These are phyloP conservation scores for Rhynchosporium secalis DNA, from an alignment of 2,329 filamentous ascomycete species.

Conservation along the genomic window DNA sequence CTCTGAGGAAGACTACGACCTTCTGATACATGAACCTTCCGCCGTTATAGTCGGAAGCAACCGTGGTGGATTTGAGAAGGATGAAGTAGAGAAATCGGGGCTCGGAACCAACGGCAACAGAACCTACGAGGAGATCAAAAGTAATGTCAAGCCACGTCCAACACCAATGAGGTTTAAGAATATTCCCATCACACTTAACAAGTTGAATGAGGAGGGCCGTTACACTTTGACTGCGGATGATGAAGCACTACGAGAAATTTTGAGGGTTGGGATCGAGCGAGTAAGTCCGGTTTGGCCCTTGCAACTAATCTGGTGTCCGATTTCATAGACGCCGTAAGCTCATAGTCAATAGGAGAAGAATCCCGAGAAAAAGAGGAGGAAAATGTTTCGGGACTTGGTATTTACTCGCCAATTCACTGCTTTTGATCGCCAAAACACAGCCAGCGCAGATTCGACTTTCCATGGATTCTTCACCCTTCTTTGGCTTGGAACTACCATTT, in stretches of 20 bases:
- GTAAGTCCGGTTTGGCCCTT: constrained; percentile 14
- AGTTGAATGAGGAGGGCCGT: constrained; percentile 33
- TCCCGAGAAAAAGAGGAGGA: constrained; percentile 32
- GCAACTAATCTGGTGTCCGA: neutral
- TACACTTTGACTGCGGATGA: constrained; percentile 38
- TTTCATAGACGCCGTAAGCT: neutral
- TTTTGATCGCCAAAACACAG: constrained; percentile 71
- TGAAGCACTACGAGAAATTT: constrained; percentile 33
- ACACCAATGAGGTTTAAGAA: constrained; percentile 29
- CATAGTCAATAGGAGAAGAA: constrained; percentile 29
- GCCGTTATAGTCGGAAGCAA: constrained; percentile 38
- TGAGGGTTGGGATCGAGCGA: constrained; percentile 33
- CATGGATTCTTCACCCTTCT: constrained; percentile 80
- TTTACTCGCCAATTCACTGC: constrained; percentile 73
- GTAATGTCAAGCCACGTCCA: constrained; percentile 18
- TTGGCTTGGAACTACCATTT: constrained; percentile 68
- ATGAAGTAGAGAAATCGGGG: constrained; percentile 14
- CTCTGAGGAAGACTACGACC: constrained; percentile 39
- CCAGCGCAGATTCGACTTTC: constrained; percentile 66
- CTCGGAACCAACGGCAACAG: constrained; percentile 18
- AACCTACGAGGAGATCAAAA: constrained; percentile 30
- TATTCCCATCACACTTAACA: constrained; percentile 37
- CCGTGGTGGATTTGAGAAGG: constrained; percentile 39
- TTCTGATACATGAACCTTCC: constrained; percentile 33
- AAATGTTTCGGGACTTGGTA: constrained; percentile 55